These are phyloP conservation scores for Boehmeria nivea DNA, from an alignment of 306 rosid genomes.

Conservation along the genomic window DNA sequence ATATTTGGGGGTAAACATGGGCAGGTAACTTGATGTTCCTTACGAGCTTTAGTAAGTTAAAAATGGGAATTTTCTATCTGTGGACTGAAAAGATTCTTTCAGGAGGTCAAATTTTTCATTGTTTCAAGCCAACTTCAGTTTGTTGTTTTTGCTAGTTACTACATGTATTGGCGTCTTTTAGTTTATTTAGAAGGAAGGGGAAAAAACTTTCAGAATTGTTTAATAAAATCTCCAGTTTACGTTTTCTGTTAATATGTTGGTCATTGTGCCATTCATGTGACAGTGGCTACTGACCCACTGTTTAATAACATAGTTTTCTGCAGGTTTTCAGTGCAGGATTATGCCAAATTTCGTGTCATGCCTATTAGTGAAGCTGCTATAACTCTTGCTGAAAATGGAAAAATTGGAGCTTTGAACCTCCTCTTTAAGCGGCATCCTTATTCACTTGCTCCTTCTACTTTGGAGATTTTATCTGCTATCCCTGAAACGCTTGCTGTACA, in stretches of 20 bases:
- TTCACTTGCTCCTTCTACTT: slow-evolving; percentile 63
- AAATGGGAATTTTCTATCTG: too few relatives aligned
- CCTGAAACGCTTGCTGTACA: slow-evolving; percentile 92
- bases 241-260: neutral
- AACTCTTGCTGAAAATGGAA: slow-evolving; percentile 83
- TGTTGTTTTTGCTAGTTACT: too few relatives aligned
- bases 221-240: too few relatives aligned
- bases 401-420: slow-evolving; percentile 87
- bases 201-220: too few relatives aligned
- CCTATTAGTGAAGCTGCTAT: slow-evolving; percentile 73
- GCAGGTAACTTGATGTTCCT: slow-evolving; percentile 54
- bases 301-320: slow-evolving; percentile 66
- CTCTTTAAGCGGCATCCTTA: slow-evolving; percentile 87
- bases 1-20: slow-evolving; percentile 93
- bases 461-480: slow-evolving; percentile 74
- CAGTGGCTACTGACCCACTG: slow-evolving; percentile 52
- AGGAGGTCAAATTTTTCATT: too few relatives aligned
- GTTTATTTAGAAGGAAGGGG: too few relatives aligned
- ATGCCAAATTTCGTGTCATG: slow-evolving; percentile 68
- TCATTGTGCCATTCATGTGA: slow-evolving; percentile 23
- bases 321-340: slow-evolving; percentile 98
- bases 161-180: too few relatives aligned
- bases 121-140: too few relatives aligned
- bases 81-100: too few relatives aligned
- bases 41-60: slow-evolving; percentile 9